Evolutionary conservation across 768 basidiomycete genomes (phyloP).

Genomic region (Suillus bovinus): DNA sequence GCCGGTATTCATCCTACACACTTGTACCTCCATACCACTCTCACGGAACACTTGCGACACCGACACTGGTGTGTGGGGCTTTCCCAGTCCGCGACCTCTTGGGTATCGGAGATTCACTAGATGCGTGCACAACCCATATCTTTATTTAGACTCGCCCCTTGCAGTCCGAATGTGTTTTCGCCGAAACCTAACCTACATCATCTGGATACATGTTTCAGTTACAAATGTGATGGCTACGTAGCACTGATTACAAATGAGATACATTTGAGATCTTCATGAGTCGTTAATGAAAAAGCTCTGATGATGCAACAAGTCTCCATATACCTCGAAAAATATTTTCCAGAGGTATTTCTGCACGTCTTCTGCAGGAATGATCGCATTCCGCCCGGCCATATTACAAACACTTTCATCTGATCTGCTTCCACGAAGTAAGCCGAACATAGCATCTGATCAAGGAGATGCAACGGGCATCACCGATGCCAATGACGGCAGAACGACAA

Average conservation of each 20-base stretch:
- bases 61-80: background rate
- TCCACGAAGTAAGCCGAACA: conserved; percentile 35
- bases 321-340: background rate
- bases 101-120: background rate
- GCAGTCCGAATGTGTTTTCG: background rate
- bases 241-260: background rate
- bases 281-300: background rate
- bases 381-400: conserved; percentile 29
- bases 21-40: background rate
- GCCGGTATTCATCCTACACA: background rate
- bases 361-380: conserved; percentile 20
- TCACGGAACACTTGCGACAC: background rate
- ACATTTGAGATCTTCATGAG: background rate
- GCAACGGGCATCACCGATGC: background rate
- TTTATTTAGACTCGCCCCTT: background rate
- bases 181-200: background rate
- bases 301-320: background rate
- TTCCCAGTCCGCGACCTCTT: background rate
- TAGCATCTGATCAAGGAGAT: conserved; percentile 29
- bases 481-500: conserved; percentile 7
- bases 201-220: background rate
- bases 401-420: conserved; percentile 30
- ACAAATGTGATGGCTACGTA: background rate
- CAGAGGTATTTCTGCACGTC: conserved; percentile 11
- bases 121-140: background rate